Evolutionary conservation across 257 asterid genomes (phyloP).

Genomic region (Gentiana macrophylla): DNA sequence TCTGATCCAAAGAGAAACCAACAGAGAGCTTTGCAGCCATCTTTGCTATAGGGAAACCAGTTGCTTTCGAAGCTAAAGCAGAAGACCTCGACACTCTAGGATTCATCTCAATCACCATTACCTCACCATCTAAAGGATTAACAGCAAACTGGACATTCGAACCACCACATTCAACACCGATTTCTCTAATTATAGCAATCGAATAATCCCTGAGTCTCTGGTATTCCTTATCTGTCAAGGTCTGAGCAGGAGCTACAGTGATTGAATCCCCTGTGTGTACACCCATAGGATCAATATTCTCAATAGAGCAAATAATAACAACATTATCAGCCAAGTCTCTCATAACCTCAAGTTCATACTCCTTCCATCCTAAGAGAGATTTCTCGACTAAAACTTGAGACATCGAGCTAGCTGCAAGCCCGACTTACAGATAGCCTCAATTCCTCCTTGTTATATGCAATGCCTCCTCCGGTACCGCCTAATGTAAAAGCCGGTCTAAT

Average conservation of each 20-base stretch:
- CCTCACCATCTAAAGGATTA: conserved; percentile 94
- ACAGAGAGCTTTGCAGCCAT: conserved; percentile 98
- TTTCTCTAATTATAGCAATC: conserved; percentile 92
- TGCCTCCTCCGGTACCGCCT: conserved; percentile 99
- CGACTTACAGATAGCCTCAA: conserved; percentile 94
- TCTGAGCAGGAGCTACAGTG: conserved; percentile 97
- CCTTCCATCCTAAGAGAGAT: conserved; percentile 96
- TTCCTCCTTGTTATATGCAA: conserved; percentile 90
- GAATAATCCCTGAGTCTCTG: conserved; percentile 96
- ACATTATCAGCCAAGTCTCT: conserved; percentile 96
- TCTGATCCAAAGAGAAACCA: conserved; percentile 91
- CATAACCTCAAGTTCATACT: conserved; percentile 97
- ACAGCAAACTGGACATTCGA: conserved; percentile 95
- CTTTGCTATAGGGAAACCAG: conserved; percentile 98
- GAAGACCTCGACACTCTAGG: conserved; percentile 98
- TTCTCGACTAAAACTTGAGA: conserved; percentile 95
- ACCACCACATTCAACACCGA: conserved; percentile 99
- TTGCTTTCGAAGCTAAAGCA: conserved; percentile 95
- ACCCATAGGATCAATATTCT: conserved; percentile 97
- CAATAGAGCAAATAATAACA: conserved; percentile 96
- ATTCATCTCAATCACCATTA: conserved; percentile 97
- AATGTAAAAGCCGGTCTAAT: conserved; percentile 91
- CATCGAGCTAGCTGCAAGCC: conserved; percentile 89
- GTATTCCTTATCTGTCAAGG: conserved; percentile 93
- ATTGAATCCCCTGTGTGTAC: conserved; percentile 97